Percentiles rank a stretch among this genome's conserved stretches.
Conservation (phyloP, 768 basidiomycete species). For the Tylopilus sp. region DNA sequence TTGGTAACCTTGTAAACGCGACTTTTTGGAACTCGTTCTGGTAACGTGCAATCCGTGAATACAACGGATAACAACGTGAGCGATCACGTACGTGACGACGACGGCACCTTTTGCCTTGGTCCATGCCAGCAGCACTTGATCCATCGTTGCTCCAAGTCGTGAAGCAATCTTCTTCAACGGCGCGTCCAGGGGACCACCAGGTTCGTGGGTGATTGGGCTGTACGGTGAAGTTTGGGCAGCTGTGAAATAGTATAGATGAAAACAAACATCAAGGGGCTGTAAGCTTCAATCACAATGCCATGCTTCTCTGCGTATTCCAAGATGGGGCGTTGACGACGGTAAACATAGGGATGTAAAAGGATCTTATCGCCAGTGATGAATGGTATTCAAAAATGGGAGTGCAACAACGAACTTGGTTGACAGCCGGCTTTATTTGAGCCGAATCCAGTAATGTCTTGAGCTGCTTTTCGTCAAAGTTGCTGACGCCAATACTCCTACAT, state of each 20-base stretch:
- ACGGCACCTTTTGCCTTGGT: slow-evolving; percentile 65
- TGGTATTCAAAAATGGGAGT: background rate
- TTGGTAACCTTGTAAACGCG: slow-evolving; percentile 64
- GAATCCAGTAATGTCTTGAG: slow-evolving; percentile 52
- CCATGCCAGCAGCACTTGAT: slow-evolving; percentile 73
- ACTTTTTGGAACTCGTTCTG: slow-evolving; percentile 56
- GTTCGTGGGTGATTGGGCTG: slow-evolving; percentile 57
- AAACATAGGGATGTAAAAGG: slow-evolving; percentile 67
- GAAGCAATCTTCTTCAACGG: slow-evolving; percentile 53
- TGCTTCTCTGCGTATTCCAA: slow-evolving; percentile 56
- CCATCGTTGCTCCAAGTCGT: slow-evolving; percentile 48
- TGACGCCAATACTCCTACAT: slow-evolving; percentile 64
- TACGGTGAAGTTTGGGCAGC: background rate
- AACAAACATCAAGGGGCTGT: slow-evolving; percentile 60
- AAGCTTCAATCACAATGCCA: slow-evolving; percentile 68
- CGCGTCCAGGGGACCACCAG: slow-evolving; percentile 62
- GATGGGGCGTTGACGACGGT: slow-evolving; percentile 46
- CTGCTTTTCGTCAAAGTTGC: slow-evolving; percentile 60
- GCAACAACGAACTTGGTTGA: slow-evolving; percentile 53
- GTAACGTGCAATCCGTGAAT: background rate
- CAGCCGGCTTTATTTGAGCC: slow-evolving; percentile 60
- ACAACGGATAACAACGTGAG: background rate
- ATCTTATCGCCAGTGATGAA: slow-evolving; percentile 40
- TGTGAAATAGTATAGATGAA: background rate
- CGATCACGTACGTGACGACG: slow-evolving; percentile 49